Base-by-base conservation (phyloP, 1,284 basidiomycete genomes). In the Pseudozyma hubeiensis region DNA sequence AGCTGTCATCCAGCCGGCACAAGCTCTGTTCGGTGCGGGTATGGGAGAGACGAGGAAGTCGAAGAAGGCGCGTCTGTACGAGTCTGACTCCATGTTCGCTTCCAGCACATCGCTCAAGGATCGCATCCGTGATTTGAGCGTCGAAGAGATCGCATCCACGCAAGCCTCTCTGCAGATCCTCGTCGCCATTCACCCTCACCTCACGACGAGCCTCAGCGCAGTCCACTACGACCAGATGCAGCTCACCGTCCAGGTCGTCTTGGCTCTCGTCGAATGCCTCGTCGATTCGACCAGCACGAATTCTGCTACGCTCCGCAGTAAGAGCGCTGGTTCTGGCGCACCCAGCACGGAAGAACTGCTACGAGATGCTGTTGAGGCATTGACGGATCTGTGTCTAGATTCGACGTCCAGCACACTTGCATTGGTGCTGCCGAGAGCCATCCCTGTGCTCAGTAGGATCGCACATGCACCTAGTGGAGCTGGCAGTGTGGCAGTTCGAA, bases 61-160 rank as follows among this genome's bases (percentile, higher is more conserved):
- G 2, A 79, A 79, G 43, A 75, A 73, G 31, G 59, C 73, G 4
- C 69, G 71, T 17, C 52, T 73, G 1, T 80, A 77, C 53, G 78
- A 80, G 31, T 78, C 76, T 7, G 78, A 80, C 31, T 30, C 74
- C 13, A 64, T 80, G 40, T 63, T 67, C 14, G 57, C 60, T 14
- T 44, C 46, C 5, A 47, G 19, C n/a, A 37, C 56, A 7, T 50
- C 56, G 3, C 58, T 47, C 34, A 75, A 77, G 46, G 77, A 78
- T 33, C 64, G 49, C 35, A 61, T 78, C 10, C 62, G 67, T 17
- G 34, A 33, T 13, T 37, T 78, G 39, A 34, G 46, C 8, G 29
- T 55, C 10, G 63, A 64, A 35, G 70, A 62, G 9, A 40, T 63
- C n/a, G 64, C 64, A 3, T 46, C 44, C 17, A 73, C 67, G 1